phyloP scores from a whole-genome alignment of 1,284 basidiomycete genomes.

The Peniophora sp. region DNA sequence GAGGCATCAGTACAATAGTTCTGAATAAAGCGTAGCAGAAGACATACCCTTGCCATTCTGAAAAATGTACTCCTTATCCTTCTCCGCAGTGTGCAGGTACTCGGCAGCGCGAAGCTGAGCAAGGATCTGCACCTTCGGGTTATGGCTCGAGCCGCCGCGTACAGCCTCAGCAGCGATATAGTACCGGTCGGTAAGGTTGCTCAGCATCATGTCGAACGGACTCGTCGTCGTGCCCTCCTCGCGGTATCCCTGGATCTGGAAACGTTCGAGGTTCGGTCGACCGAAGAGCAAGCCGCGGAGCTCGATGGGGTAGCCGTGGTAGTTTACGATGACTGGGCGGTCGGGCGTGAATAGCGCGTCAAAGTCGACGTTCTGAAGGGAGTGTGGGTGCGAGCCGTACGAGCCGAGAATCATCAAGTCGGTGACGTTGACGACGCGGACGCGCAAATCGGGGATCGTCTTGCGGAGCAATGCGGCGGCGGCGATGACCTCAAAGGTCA shows the following conservation, averaged over 20 bases:
- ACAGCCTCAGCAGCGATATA: slow-evolving; percentile 54
- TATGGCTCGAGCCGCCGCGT: slow-evolving; percentile 40
- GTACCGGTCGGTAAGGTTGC: slow-evolving; percentile 58
- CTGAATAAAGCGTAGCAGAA: background rate
- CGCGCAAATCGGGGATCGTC: slow-evolving; percentile 53
- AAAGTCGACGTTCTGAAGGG: slow-evolving; percentile 59
- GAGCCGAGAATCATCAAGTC: slow-evolving; percentile 75
- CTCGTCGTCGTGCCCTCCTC: slow-evolving; percentile 69
- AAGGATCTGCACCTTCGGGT: slow-evolving; percentile 42
- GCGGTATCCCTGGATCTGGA: slow-evolving; percentile 49
- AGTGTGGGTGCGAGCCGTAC: slow-evolving; percentile 68
- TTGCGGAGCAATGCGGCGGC: slow-evolving; percentile 69
- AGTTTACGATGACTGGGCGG: slow-evolving; percentile 71
- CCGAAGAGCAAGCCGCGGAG: slow-evolving; percentile 57
- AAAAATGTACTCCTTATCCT: slow-evolving; percentile 49
- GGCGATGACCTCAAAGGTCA: slow-evolving; percentile 73
- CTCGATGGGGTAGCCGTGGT: slow-evolving; percentile 76
- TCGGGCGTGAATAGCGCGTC: slow-evolving; percentile 65
- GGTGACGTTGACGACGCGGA: slow-evolving; percentile 77
- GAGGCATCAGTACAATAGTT: slow-evolving; percentile 3
- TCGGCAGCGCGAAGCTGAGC: slow-evolving; percentile 45
- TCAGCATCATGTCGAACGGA: slow-evolving; percentile 68
- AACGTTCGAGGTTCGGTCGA: slow-evolving; percentile 37
- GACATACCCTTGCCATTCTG: slow-evolving; percentile 44
- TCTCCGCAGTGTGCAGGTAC: slow-evolving; percentile 46